Conservation (phyloP, 2,329 filamentous ascomycete genomes). For the Epicoccum nigrum region DNA sequence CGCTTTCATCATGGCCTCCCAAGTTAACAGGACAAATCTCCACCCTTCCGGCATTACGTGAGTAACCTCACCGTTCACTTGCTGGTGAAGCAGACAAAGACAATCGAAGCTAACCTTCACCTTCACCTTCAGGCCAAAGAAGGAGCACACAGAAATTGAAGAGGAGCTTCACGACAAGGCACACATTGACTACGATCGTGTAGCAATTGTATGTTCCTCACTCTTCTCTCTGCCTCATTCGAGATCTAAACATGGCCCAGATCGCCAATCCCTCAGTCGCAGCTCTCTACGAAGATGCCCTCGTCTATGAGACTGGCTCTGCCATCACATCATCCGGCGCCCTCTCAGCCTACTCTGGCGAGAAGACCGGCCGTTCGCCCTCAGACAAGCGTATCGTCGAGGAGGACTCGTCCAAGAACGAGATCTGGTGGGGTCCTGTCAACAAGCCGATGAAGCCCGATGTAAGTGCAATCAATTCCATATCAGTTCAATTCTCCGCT, state of each 20-base stretch:
- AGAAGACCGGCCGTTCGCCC: slow-evolving; percentile 96
- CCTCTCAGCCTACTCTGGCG: slow-evolving; percentile 94
- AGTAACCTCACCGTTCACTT: slow-evolving; percentile 51
- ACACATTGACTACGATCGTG: slow-evolving; percentile 98
- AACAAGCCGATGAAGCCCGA: slow-evolving; percentile 99
- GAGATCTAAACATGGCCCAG: slow-evolving; percentile 45
- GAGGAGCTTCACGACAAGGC: slow-evolving; percentile 97
- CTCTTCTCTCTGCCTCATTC: neutral
- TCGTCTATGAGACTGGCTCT: slow-evolving; percentile 96
- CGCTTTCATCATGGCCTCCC: slow-evolving; percentile 50
- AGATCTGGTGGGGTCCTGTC: slow-evolving; percentile 99
- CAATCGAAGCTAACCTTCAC: slow-evolving; percentile 29
- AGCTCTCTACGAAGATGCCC: slow-evolving; percentile 97
- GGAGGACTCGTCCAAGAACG: slow-evolving; percentile 84
- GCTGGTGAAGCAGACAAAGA: slow-evolving; percentile 1
- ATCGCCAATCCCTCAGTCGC: slow-evolving; percentile 93
- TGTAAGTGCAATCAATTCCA: slow-evolving; percentile 69
- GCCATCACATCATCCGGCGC: slow-evolving; percentile 96
- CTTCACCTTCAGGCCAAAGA: slow-evolving; percentile 66
- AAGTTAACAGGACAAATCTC: slow-evolving; percentile 88
- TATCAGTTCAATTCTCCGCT: slow-evolving; percentile 21
- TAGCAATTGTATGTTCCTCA: slow-evolving; percentile 79
- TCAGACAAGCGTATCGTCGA: slow-evolving; percentile 97
- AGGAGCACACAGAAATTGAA: slow-evolving; percentile 94
- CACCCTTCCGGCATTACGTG: slow-evolving; percentile 91